Evolutionary conservation across 192 early-diverging fungal species (phyloP).

Genomic region (Mycoemilia scoparia): DNA sequence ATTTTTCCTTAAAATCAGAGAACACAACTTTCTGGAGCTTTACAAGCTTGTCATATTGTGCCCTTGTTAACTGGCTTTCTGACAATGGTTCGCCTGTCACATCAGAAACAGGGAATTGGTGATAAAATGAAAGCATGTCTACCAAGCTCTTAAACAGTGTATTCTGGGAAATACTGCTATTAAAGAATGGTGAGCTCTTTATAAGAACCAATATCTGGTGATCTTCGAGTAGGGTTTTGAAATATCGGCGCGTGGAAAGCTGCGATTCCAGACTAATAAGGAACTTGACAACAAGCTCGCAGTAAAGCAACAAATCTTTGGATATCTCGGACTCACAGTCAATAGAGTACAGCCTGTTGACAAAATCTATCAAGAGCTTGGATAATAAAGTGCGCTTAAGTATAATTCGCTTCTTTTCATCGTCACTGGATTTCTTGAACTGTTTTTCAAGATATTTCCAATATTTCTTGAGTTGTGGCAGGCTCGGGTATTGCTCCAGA

Average conservation of each 20-base stretch:
- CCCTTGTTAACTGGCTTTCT: slow-evolving; percentile 38
- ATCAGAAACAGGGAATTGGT: slow-evolving; percentile 65
- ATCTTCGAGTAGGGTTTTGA: slow-evolving; percentile 65
- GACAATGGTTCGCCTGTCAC: slow-evolving; percentile 59
- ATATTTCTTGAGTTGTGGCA: slow-evolving; percentile 41
- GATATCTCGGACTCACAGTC: background rate
- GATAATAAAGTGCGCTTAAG: slow-evolving; percentile 50
- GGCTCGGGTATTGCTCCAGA: slow-evolving; percentile 39
- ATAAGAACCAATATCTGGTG: slow-evolving; percentile 41
- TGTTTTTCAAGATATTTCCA: slow-evolving; percentile 47
- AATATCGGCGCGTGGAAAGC: slow-evolving; percentile 77
- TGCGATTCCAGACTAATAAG: slow-evolving; percentile 76
- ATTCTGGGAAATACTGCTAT: background rate
- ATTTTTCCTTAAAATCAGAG: slow-evolving; percentile 35
- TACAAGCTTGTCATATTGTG: slow-evolving; percentile 40
- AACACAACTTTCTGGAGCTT: slow-evolving; percentile 63
- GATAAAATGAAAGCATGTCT: slow-evolving; percentile 49
- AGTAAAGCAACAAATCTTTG: slow-evolving; percentile 27
- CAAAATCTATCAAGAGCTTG: slow-evolving; percentile 42
- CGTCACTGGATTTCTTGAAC: slow-evolving; percentile 16
- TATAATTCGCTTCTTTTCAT: slow-evolving; percentile 29
- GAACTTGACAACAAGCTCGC: slow-evolving; percentile 62
- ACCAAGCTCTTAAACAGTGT: slow-evolving; percentile 44
- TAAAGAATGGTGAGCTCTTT: slow-evolving; percentile 1
- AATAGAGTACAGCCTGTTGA: slow-evolving; percentile 6